Base-by-base conservation (phyloP, 495 filamentous ascomycete species). In the Trichoderma gamsii region DNA sequence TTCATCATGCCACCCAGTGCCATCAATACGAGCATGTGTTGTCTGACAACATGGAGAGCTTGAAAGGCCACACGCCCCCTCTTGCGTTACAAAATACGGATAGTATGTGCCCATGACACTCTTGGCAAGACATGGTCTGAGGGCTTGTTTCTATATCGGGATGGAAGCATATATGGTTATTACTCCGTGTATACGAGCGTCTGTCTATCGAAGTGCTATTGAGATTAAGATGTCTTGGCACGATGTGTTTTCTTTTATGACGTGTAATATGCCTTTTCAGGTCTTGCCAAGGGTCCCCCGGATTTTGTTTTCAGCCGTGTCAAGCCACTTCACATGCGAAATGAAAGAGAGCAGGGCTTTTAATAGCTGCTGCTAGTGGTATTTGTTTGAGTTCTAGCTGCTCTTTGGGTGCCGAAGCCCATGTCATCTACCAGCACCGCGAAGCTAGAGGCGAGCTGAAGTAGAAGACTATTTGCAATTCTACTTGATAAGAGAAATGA, bases 251-350 rank as follows among this genome's bases (percentile, higher is more conserved):
- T 18, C 21, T 18, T 52, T 21, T 1, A 11, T 52, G 16, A 23
- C 7, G 9, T 18, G 18, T 52, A 21, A 11, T 25, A 49, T 52
- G 9, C 49, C 1, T 6, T 21, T 21, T 23, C n/a, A 6, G 1
- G n/a, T 21, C n/a, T 21, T 6, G 49, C n/a, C 49, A 52, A 23
- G 49, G 49, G 18, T 52, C 18, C 49, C 49, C 49, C 49, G 49
- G 49, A 52, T 52, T 52, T 52, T 1, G 29, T 21, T 23, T 52
- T 52, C 49, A 21, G 6, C 18, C n/a, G 7, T 52, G 21, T 52
- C 49, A 52, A 52, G 49, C 49, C 9, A 52, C 49, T 52, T 52
- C n/a, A 25, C 21, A 52, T 52, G 49, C 49, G 18, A 52, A 52
- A 23, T 52, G 49, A 23, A 23, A 0, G n/a, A 46, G 13, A 16